phyloP scores from a whole-genome alignment of 768 basidiomycete genomes.

The Podaxis mareebaensis region DNA sequence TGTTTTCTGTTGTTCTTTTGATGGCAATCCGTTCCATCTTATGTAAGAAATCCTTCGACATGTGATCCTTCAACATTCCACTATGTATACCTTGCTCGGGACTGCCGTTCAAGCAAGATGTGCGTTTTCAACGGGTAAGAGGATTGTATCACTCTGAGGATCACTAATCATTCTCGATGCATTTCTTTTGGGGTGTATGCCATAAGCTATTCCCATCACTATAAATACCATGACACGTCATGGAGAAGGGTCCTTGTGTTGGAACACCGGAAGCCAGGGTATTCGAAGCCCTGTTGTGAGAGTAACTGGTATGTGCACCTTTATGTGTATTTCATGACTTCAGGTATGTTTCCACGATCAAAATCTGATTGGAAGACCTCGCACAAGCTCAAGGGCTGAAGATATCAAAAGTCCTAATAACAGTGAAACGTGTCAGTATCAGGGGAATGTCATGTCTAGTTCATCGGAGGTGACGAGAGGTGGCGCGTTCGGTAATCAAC shows the following conservation, averaged over 20 bases:
- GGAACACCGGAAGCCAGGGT: background rate
- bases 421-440: too few species aligned
- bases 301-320: background rate
- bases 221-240: background rate
- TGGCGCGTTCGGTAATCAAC: background rate
- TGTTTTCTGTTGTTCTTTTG: background rate
- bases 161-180: background rate
- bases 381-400: too few species aligned
- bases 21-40: slow-evolving; percentile 7
- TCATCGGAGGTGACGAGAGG: too few species aligned
- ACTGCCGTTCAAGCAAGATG: background rate
- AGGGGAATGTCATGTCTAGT: too few species aligned
- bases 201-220: background rate
- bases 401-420: too few species aligned
- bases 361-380: too few species aligned
- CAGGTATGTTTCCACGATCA: background rate
- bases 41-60: background rate
- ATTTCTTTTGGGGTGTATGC: background rate
- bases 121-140: background rate
- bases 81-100: too few species aligned
- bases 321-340: background rate
- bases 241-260: background rate
- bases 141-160: background rate
- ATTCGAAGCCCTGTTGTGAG: background rate
- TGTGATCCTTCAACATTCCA: background rate